These are phyloP conservation scores for Gracilaria caudata DNA, from an alignment of 23 red algal genomes.

Conservation along the genomic window DNA sequence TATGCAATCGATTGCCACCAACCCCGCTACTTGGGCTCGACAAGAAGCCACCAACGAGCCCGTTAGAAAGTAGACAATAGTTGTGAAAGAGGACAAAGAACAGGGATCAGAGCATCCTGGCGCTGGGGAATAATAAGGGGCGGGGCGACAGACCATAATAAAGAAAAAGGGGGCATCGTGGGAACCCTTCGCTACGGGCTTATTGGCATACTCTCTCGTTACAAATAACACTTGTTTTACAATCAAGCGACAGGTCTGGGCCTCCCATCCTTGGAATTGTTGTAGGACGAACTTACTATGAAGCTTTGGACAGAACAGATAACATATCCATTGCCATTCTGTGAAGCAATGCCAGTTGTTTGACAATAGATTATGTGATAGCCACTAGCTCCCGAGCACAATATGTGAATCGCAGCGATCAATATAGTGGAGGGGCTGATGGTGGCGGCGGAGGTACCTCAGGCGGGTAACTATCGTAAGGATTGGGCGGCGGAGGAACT, in stretches of 20 bases:
- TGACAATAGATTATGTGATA: background rate
- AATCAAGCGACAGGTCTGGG: background rate
- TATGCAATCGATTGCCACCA: no score
- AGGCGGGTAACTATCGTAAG: background rate
- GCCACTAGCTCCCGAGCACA: background rate
- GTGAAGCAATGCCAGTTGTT: background rate
- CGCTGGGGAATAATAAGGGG: no score
- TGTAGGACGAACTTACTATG: no score
- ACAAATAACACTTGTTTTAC: background rate
- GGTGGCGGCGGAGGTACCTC: slow-evolving; percentile 1
- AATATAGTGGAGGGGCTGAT: slow-evolving; percentile 15
- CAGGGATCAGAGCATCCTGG: no score
- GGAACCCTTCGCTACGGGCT: background rate
- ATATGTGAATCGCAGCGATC: background rate
- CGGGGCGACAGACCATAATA: no score
- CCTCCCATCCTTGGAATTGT: background rate
- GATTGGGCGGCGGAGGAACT: background rate
- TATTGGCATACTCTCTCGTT: background rate
- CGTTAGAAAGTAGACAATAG: no score
- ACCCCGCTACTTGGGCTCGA: no score
- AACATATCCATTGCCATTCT: background rate
- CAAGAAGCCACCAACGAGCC: no score
- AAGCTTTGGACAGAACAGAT: background rate
- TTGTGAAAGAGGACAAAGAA: no score
- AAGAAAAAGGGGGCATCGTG: no score